Percentiles rank a stretch among this genome's conserved stretches.
Evolutionary conservation across 768 basidiomycete species (phyloP).

Genomic region (Inosperma sp.): DNA sequence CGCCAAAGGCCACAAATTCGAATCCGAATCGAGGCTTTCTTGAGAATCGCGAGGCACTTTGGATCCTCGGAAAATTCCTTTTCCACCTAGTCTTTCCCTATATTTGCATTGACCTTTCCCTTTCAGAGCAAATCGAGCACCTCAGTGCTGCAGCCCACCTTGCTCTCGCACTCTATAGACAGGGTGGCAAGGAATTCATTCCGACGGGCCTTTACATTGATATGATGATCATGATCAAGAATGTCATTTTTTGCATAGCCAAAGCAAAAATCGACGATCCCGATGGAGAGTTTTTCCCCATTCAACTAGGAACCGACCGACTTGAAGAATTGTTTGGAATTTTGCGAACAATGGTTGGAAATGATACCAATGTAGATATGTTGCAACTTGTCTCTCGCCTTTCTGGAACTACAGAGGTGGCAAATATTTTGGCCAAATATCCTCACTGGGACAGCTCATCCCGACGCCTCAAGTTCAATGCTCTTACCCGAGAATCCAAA

Average conservation of each 20-base stretch:
- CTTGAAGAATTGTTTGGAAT: conserved; percentile 32
- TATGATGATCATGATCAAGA: conserved; percentile 21
- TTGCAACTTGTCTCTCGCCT: conserved; percentile 24
- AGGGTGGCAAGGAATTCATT: conserved; percentile 11
- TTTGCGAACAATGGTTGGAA: conserved; percentile 31
- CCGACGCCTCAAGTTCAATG: conserved; percentile 25
- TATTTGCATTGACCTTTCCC: too few relatives aligned
- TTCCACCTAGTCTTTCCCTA: conserved; percentile 23
- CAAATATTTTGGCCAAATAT: conserved; percentile 28
- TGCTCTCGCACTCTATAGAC: conserved; percentile 13
- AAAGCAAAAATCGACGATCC: conserved; percentile 29
- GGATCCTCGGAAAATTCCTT: conserved; percentile 11
- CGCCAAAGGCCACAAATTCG: background rate
- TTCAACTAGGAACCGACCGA: too few relatives aligned
- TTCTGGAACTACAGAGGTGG: conserved; percentile 25
- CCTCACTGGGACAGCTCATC: conserved; percentile 34
- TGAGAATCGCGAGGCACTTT: conserved; percentile 5
- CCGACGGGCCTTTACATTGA: too few relatives aligned
- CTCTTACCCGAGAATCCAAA: conserved; percentile 16
- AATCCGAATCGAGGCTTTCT: conserved; percentile 4
- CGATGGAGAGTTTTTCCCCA: conserved; percentile 27
- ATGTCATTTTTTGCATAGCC: conserved; percentile 23
- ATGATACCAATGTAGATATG: conserved; percentile 23
- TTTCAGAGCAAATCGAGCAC: too few relatives aligned
- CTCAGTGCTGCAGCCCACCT: conserved; percentile 23